Evolutionary conservation across 495 filamentous ascomycete genomes (phyloP), one percentile per base, ranked within the genome.

Genomic region (Daldinia concentrica): DNA sequence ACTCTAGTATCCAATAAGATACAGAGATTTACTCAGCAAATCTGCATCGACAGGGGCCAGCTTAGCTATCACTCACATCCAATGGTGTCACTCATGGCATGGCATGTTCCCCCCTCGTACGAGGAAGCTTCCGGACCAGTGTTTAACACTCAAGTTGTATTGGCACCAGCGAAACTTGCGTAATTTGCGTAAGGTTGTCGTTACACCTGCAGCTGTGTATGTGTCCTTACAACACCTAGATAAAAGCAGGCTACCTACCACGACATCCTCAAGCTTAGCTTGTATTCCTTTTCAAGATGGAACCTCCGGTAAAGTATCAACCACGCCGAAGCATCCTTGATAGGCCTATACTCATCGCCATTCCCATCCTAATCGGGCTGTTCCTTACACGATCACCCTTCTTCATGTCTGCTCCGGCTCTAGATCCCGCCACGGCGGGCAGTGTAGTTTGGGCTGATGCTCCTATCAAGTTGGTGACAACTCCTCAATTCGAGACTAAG

Each of bases 361-460:
- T 78, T 27, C 76, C 76, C 48, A 72, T 80, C 43, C 51, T 77
- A 14, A 74, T 84, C 62, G 79, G 77, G 6, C 72, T 81, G 27
- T 73, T 85, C 43, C 60, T 84, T 29, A 82, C 74, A 11, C 72
- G 82, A 48, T 79, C 81, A 6, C 83, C 83, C 0, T 78, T 78
- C 68, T 79, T 78, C 67, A 83, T 84, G 81, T 68, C 79, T 32
- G 78, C 80, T 14, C 45, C 68, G 0, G 12, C 82, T 2, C 9
- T 69, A 8, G 71, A 69, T 39, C 58, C 37, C 0, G 61, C 69
- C 4, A 77, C 81, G 0, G 67, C 77, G 11, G 30, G 51, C n/a
- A n/a, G 41, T 1, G 80, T 77, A 55, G 75, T 79, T 27, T 86
- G 85, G 85, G 85, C 83, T 6, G 82, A 86, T 67, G 76, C 78